These are phyloP conservation scores for Fusarium caatingaense DNA, from an alignment of 2,329 filamentous ascomycete species.

Conservation along the genomic window DNA sequence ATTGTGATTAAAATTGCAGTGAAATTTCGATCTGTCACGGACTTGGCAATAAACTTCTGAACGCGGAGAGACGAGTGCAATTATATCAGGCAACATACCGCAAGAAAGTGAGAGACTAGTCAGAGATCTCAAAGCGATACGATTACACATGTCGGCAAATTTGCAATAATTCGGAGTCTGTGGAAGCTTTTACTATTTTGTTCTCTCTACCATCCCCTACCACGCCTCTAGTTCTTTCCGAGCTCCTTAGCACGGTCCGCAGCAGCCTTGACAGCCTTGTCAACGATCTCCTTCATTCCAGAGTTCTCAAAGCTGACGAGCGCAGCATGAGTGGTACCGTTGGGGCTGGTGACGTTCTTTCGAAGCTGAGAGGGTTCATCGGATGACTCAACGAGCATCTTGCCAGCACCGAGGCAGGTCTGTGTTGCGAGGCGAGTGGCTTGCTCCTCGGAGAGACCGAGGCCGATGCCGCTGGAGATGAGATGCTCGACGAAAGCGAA, in stretches of 20 bases:
- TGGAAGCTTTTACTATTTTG: not conserved
- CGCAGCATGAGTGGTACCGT: constrained; percentile 63
- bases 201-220: not conserved
- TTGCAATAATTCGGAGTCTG: too few relatives aligned
- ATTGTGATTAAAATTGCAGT: too few relatives aligned
- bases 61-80: too few relatives aligned
- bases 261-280: constrained; percentile 61
- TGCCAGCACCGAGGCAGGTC: constrained; percentile 63
- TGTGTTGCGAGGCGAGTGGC: constrained; percentile 62
- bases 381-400: constrained; percentile 61
- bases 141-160: too few relatives aligned
- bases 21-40: too few relatives aligned
- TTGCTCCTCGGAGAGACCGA: constrained; percentile 60
- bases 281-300: constrained; percentile 57
- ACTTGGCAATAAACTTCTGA: too few relatives aligned
- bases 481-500: constrained; percentile 65
- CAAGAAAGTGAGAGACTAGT: too few relatives aligned
- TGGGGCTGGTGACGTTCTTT: constrained; percentile 64
- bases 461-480: constrained; percentile 56
- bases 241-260: constrained; percentile 57
- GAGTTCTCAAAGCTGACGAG: constrained; percentile 60
- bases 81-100: too few relatives aligned
- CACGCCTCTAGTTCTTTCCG: constrained; percentile 48
- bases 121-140: too few relatives aligned
- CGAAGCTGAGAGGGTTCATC: constrained; percentile 60